Conservation (phyloP, 768 basidiomycete species). For the Cantharellus anzutake region DNA sequence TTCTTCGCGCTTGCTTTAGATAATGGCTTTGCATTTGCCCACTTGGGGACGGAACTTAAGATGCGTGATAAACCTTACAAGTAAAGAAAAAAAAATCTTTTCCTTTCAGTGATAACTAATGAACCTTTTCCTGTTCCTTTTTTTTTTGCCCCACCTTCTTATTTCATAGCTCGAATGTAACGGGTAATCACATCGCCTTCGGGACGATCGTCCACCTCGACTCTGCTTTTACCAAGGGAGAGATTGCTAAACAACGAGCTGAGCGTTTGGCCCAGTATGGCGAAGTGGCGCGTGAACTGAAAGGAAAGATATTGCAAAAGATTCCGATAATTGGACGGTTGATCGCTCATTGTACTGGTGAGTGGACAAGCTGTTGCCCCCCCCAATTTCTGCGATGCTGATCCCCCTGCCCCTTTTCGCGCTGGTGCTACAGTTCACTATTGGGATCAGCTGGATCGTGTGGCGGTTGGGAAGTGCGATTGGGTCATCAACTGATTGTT, state of each 20-base stretch:
- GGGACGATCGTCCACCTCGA: not conserved
- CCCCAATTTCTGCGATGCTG: not conserved
- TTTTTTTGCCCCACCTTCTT: not conserved
- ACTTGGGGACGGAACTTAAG: slow-evolving; percentile 2
- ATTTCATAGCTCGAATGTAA: not conserved
- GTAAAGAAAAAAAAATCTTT: not conserved
- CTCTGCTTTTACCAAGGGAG: not conserved
- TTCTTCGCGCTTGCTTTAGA: no score
- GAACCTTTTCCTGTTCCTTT: not conserved
- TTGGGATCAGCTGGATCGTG: not conserved
- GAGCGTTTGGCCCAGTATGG: not conserved
- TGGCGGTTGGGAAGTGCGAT: not conserved
- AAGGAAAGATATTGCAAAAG: not conserved
- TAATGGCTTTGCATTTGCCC: slow-evolving; percentile 3
- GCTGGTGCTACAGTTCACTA: not conserved
- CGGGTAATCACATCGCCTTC: not conserved
- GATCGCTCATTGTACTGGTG: not conserved
- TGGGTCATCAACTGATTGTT: not conserved
- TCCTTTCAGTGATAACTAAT: no score
- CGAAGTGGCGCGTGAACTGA: not conserved
- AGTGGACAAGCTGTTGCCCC: not conserved
- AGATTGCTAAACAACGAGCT: not conserved
- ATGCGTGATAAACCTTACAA: not conserved
- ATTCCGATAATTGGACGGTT: not conserved
- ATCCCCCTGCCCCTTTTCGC: not conserved